Base-by-base conservation (phyloP, 2,329 filamentous ascomycete genomes). In the Botrytis medusae region DNA sequence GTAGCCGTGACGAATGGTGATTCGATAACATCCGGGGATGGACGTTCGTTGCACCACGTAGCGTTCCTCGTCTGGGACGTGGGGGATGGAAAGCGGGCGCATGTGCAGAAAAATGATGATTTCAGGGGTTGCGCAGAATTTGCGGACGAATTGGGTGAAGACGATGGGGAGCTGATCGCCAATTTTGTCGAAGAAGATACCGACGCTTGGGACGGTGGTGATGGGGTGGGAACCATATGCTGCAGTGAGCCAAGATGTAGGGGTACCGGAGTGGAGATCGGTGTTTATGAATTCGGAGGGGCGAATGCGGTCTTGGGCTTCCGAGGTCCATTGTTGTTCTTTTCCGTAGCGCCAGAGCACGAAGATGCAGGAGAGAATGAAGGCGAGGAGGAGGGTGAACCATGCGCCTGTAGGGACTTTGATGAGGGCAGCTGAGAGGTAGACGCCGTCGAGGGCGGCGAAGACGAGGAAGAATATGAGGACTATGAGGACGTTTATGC, bases 311-410 rank as follows among this genome's bases (percentile, higher is more conserved):
- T 93, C 91, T 72, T 86, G 84, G 0, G 86, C 85, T 82, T 95
- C 92, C 2, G 92, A 89, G 10, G 82, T 83, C 92, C 92, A 95
- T 79, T 95, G 92, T 74, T 89, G 87, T 79, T 94, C 91, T 80
- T 95, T 94, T 25, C 92, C 92, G 77, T 90, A 95, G 46, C 92
- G 88, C 92, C 92, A 95, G 18, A 94, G 85, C 2, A 93, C 84
- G 79, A 95, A 92, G 61, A 94, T 82, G 61, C 82, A 83, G 0
- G 90, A 87, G 2, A 95, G 86, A 14, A 92, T 83, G 4, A 84
- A 83, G 0, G 91, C 86, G 8, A 95, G 84, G 0, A 89, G 84
- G 2, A 94, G 83, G 0, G 92, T 94, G 79, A 95, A 93, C 92
- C 92, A 95, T 2, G 91, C 92, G 1, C 92, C 92, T 16, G 90